Conservation (phyloP, 2,329 filamentous ascomycete genomes). For the Dactylellina leptospora region DNA sequence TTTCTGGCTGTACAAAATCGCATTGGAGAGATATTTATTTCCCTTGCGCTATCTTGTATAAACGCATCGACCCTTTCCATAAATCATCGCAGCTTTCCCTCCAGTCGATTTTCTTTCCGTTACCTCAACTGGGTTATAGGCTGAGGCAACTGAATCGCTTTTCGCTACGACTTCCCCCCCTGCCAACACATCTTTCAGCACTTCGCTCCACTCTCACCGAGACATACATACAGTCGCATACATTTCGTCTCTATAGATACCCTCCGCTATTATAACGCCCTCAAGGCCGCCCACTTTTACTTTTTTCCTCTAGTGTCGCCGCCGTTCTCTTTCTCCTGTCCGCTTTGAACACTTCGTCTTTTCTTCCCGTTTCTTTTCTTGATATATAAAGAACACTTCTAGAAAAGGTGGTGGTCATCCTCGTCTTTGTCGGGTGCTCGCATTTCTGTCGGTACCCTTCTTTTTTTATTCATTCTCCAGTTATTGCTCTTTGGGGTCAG, state of each 20-base stretch:
- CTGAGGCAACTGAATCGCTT: neutral
- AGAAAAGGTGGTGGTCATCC: conserved; percentile 11
- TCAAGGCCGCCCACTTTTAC: neutral
- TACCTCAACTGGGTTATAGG: neutral
- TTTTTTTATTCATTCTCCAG: neutral
- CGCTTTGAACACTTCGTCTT: conserved; percentile 9
- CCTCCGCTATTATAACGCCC: neutral
- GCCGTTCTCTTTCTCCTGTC: conserved; percentile 1
- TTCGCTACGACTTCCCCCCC: neutral
- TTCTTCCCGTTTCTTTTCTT: conserved; percentile 25
- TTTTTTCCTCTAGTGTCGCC: neutral
- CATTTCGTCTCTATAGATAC: conserved; percentile 1
- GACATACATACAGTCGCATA: neutral
- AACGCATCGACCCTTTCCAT: neutral
- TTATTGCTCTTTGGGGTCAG: too few relatives aligned
- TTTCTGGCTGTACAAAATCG: neutral
- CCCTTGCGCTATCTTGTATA: conserved; percentile 5
- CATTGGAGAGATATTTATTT: neutral
- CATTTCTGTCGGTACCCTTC: conserved; percentile 19
- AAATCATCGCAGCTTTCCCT: conserved; percentile 1
- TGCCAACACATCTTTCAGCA: conserved; percentile 10
- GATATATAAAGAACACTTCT: conserved; percentile 25
- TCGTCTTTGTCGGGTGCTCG: conserved; percentile 48
- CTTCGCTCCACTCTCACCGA: neutral
- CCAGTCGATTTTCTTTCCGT: conserved; percentile 1